Conservation (phyloP, 108 stramenopile species). For the Stephanodiscus triporus region DNA sequence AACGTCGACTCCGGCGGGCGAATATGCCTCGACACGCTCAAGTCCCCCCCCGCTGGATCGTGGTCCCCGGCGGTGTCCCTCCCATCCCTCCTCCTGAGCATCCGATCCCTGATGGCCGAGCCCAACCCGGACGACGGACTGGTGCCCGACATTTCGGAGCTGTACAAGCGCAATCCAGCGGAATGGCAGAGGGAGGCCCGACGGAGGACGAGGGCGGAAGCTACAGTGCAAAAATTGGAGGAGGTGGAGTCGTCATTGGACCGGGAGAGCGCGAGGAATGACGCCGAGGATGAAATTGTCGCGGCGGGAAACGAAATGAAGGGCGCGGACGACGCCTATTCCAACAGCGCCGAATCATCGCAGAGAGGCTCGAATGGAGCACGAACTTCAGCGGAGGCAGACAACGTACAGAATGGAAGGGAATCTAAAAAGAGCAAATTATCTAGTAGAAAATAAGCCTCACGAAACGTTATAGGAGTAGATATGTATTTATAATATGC, state of each 20-base stretch:
- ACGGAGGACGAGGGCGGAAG: conserved; percentile 36
- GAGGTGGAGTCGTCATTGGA: conserved; percentile 37
- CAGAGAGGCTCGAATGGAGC: not conserved
- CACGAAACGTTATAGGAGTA: not conserved
- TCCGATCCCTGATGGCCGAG: conserved; percentile 68
- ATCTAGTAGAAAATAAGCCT: conserved; percentile 2
- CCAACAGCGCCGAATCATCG: not conserved
- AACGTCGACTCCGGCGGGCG: conserved; percentile 72
- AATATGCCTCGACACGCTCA: conserved; percentile 75
- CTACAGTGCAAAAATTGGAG: conserved; percentile 43
- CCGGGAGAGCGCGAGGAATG: not conserved
- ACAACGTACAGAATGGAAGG: not conserved
- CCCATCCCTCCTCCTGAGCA: conserved; percentile 63
- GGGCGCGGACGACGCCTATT: not conserved
- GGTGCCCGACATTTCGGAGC: conserved; percentile 68
- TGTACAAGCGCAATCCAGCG: conserved; percentile 37
- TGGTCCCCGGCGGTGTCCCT: conserved; percentile 78
- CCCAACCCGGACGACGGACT: conserved; percentile 81
- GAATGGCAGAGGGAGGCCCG: conserved; percentile 47
- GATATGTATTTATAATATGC: too few relatives aligned
- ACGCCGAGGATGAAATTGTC: not conserved
- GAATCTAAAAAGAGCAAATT: conserved; percentile 11
- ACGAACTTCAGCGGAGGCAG: not conserved
- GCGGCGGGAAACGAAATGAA: not conserved
- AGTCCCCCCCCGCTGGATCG: conserved; percentile 58